Evolutionary conservation across 192 early-diverging fungal species (phyloP), one percentile per base, ranked within the genome.

Genomic region (Borealophlyctis nickersoniae): DNA sequence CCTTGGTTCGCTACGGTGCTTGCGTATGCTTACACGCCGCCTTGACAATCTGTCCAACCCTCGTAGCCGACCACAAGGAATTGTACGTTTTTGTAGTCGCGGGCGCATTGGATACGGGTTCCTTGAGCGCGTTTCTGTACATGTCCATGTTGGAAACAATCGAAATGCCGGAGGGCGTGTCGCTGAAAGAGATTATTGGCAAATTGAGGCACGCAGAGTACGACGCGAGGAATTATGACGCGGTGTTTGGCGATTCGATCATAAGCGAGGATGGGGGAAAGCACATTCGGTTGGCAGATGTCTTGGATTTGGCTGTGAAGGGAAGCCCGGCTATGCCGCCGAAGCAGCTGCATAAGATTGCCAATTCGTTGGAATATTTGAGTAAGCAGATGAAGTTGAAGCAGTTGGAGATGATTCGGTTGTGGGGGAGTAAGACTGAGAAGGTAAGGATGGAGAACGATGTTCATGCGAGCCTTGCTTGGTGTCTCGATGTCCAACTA

Each of bases 81-180:
- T 62, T 85, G 4, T 68, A 67, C 36, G 51, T 69, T 9, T 69
- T 60, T 65, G 65, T 85, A 16, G 60, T 85, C 49, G 66, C 74
- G 32, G 83, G 83, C 4, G 69, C 70, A 2, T 29, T 84, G 34
- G 83, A 85, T 59, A 84, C 76, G 4, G 83, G 83, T 59, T 76
- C 69, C 52, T 61, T 76, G n/a, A 65, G 65, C 26, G 63, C 75
- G 7, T 81, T 73, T 36, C 66, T 85, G 36, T 83, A 85, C 56
- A 24, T 77, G n/a, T 65, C 73, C 1, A 81, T 81, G 71, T 60
- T 81, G 14, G 69, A 79, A 28, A 45, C 60, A 4, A 16, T 59
- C 5, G 5, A 29, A 28, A 60, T 26, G 48, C 11, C 30, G 14
- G 56, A 59, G n/a, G 29, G 7, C 4, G 31, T 26, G 22, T 22